Evolutionary conservation across 73 alveolate genomes (phyloP).

Genomic region (Paramecium tetraurelia): DNA sequence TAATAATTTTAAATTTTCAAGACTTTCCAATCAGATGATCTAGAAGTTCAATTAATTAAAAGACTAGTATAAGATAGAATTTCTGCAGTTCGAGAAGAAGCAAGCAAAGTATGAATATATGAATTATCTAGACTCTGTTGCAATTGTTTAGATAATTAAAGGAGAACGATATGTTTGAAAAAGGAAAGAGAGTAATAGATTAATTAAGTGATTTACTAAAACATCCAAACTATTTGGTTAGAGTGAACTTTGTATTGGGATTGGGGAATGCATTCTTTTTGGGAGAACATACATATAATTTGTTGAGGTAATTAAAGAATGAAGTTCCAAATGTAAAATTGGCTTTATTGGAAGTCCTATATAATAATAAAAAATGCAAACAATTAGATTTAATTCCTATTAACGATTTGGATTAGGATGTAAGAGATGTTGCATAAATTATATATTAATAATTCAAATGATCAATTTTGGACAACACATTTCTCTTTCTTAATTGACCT

Average conservation of each 20-base stretch:
- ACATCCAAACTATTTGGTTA: slow-evolving; percentile 1
- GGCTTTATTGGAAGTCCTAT: neutral
- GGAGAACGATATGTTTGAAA: neutral
- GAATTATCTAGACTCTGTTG: neutral
- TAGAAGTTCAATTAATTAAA: neutral
- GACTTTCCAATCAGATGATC: neutral
- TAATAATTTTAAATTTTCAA: neutral
- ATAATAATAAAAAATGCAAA: neutral
- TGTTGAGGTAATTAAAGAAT: neutral
- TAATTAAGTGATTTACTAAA: neutral
- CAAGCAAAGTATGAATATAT: neutral
- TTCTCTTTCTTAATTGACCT: neutral
- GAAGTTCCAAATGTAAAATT: slow-evolving; percentile 11
- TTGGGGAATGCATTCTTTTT: neutral
- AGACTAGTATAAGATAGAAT: neutral
- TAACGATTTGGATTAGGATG: neutral
- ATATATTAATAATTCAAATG: neutral
- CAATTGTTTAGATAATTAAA: neutral
- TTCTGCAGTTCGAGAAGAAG: neutral
- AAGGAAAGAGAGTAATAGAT: neutral
- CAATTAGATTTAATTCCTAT: neutral
- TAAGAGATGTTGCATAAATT: neutral
- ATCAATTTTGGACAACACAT: neutral
- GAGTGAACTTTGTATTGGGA: slow-evolving; percentile 10
- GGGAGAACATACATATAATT: neutral